Evolutionary conservation across 768 basidiomycete species (phyloP).

Genomic region (Suillus plorans): DNA sequence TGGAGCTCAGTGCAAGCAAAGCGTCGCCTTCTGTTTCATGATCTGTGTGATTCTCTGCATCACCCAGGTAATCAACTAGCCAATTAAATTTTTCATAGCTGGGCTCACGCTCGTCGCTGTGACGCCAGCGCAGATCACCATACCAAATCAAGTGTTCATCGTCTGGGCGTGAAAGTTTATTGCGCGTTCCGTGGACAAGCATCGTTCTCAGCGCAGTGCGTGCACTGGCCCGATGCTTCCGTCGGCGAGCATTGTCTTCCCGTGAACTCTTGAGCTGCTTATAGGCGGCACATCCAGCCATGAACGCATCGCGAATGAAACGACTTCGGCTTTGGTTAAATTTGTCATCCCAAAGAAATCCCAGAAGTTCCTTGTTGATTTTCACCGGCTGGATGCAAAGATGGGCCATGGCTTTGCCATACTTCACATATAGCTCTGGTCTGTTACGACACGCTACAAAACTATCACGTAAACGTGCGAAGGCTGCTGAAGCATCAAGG

Average conservation of each 20-base stretch:
- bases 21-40: not conserved
- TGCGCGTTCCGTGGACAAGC: not conserved
- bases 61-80: not conserved
- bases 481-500: not conserved
- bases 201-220: not conserved
- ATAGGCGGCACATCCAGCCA: not conserved
- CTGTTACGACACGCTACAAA: not conserved
- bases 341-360: not conserved
- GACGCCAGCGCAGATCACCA: not conserved
- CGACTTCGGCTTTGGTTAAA: not conserved
- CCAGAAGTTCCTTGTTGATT: not conserved
- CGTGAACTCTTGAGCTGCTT: not conserved
- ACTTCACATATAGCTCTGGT: not conserved
- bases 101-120: not conserved
- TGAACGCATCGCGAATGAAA: not conserved
- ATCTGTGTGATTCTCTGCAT: too few species aligned
- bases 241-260: too few species aligned
- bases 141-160: not conserved
- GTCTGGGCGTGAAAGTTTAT: not conserved
- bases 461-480: not conserved
- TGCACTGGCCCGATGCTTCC: not conserved
- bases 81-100: not conserved
- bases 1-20: not conserved
- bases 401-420: not conserved
- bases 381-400: not conserved